Conservation (phyloP, 805 yeast species). For the Metschnikowia aberdeeniae region DNA sequence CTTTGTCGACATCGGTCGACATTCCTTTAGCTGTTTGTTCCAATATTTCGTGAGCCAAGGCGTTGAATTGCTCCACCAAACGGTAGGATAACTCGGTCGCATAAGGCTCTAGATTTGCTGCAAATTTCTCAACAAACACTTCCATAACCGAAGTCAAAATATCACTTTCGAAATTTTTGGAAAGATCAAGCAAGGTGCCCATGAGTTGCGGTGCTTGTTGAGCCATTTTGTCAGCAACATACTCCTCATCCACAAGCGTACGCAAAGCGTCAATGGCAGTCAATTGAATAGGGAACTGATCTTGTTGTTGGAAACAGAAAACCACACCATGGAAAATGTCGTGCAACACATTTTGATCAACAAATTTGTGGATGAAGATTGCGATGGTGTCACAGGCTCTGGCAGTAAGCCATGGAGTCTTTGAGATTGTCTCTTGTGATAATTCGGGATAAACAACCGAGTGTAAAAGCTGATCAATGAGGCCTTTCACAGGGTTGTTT, state of each 20-base stretch:
- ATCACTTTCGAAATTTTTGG: conserved; percentile 42
- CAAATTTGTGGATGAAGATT: conserved; percentile 32
- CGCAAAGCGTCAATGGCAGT: conserved; percentile 52
- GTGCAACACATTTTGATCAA: conserved; percentile 32
- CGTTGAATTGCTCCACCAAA: conserved; percentile 69
- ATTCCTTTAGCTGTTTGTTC: conserved; percentile 19
- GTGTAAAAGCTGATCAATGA: conserved; percentile 36
- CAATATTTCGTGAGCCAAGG: conserved; percentile 57
- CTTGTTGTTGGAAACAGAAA: conserved; percentile 36
- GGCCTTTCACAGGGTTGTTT: conserved; percentile 35
- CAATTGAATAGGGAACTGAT: conserved; percentile 47
- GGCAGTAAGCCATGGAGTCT: conserved; percentile 41
- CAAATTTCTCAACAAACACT: conserved; percentile 41
- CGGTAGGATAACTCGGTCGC: conserved; percentile 42
- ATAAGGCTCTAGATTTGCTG: conserved; percentile 53
- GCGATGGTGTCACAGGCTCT: conserved; percentile 46
- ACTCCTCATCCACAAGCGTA: conserved; percentile 42
- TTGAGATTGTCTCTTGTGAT: conserved; percentile 23
- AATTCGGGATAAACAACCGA: conserved; percentile 41
- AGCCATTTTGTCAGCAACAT: conserved; percentile 35
- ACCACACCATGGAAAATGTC: conserved; percentile 41
- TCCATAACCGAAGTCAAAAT: conserved; percentile 44
- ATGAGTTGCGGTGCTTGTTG: conserved; percentile 44
- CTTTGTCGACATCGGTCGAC: conserved; percentile 30
- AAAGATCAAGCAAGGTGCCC: conserved; percentile 42